Percentiles rank a stretch among this genome's conserved stretches.
phyloP scores from a whole-genome alignment of 148 eudicot species.

The Rhododendron simsii region DNA sequence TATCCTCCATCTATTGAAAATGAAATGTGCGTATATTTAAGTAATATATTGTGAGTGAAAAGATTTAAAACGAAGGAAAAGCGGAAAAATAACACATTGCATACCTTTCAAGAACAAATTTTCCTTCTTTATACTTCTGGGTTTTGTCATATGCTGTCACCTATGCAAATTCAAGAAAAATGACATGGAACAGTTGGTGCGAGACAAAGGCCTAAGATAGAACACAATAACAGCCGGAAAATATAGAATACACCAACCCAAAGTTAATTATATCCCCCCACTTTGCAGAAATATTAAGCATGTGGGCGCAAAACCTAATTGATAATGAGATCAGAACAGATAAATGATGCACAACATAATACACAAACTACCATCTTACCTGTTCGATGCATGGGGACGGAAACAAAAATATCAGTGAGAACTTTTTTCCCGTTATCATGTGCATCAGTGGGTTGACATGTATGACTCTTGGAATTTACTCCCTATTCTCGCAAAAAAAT shows the following conservation, averaged over 20 bases:
- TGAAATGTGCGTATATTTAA: neutral
- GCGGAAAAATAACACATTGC: no score
- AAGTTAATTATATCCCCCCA: neutral
- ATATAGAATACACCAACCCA: neutral
- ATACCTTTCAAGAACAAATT: constrained; percentile 63
- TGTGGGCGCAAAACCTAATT: neutral
- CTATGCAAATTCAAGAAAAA: constrained; percentile 15
- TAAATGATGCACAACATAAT: neutral
- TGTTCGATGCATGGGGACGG: no score
- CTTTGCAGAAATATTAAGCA: neutral
- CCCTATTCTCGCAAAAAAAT: no score
- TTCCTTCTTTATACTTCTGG: constrained; percentile 61
- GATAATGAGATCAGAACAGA: no score
- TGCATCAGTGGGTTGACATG: no score
- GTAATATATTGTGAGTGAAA: neutral
- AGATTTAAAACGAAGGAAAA: neutral
- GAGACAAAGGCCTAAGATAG: neutral
- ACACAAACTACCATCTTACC: neutral
- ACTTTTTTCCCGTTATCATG: no score
- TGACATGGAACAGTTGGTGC: neutral
- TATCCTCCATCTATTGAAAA: constrained; percentile 36
- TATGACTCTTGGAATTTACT: no score
- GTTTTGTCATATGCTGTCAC: constrained; percentile 36
- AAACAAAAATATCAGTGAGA: no score
- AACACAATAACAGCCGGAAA: neutral